Base-by-base conservation (phyloP, 345 rosid genomes). In the Populus alba region DNA sequence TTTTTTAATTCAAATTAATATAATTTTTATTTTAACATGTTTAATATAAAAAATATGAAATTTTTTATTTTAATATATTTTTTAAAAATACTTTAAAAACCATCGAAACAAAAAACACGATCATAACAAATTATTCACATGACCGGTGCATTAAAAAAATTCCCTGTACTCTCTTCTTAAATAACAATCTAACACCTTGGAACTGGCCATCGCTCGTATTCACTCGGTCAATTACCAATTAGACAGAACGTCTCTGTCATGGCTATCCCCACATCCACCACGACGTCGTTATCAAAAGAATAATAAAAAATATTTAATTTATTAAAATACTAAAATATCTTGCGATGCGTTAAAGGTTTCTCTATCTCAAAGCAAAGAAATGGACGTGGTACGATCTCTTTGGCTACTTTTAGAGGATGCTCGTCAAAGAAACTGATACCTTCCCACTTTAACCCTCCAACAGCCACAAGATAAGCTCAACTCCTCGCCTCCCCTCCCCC, bases 381-480 rank as follows among this genome's bases (percentile, higher is more conserved):
- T 2, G 39, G 39, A 79, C 78, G 81, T 81, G 86, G 67, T 73
- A 6, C 2, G 3, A 35, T 41, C 31, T 66, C 9, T 37, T 81
- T 76, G 81, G 84, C 35, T 38, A 49, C 22, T 23, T 72, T 43
- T 70, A 70, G 81, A 67, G 69, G 71, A 66, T 41, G 74, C 33
- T 29, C 20, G 43, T 72, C 38, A 67, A 67, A 65, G n/a, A 51
- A 70, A 55, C 61, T 20, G 59, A 65, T 71, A 29, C 81, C 77
- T 39, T 69, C 79, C 79, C 71, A 69, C 83, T 43, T 55, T 38
- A 51, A 51, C 77, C 67, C 39, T 35, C 38, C 27, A 33, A 22
- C 25, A 51, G 13, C 2, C 29, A 59, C 66, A 75, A 66, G 85
- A 82, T 75, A 72, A 80, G 85, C 79, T 39, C 69, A 9, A 65